Base-by-base conservation (phyloP, 2,329 filamentous ascomycete species). In the Paecilomyces niveus region DNA sequence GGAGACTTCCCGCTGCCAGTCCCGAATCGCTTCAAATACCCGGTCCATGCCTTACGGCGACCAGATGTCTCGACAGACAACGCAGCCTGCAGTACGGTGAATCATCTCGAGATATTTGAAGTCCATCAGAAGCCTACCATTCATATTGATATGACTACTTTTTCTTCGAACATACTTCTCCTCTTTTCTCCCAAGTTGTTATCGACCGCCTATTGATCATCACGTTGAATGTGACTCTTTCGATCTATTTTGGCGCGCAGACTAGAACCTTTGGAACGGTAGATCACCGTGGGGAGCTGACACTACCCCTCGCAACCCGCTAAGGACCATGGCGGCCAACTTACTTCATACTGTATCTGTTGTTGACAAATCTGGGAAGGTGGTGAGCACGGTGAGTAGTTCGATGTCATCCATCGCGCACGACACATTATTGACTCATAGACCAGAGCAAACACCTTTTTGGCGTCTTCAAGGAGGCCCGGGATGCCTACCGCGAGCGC, bases 401-500 rank as follows among this genome's bases (percentile, higher is more conserved):
- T 18, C 15, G 5, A 5, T 63, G 59, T 61, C 54, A 53, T 59
- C 57, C 32, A 56, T 50, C 53, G 56, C 52, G 22, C n/a, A 31
- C 39, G 39, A 53, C 55, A 31, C 53, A 21, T 35, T 21, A 57
- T 57, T 65, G 59, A 69, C 55, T 54, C 56, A 58, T 52, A 63
- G 65, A 53, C 65, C 56, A 95, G 91, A 91, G 91, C 70, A 96
- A 95, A 77, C 90, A 96, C 67, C 80, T 97, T 24, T 84, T 95
- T 69, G 88, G 86, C 71, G 88, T 97, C 70, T 95, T 96, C 81
- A 96, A 91, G 73, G 92, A 97, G 72, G 93, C 92, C 63, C 91
- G 90, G 71, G 85, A 87, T 57, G 89, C 90, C 59, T 97, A 97
- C 76, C 83, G 87, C 58, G 90, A 96, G 69, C 90, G 90, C 70